Evolutionary conservation across 345 rosid species (phyloP).

Genomic region (Mangifera indica): DNA sequence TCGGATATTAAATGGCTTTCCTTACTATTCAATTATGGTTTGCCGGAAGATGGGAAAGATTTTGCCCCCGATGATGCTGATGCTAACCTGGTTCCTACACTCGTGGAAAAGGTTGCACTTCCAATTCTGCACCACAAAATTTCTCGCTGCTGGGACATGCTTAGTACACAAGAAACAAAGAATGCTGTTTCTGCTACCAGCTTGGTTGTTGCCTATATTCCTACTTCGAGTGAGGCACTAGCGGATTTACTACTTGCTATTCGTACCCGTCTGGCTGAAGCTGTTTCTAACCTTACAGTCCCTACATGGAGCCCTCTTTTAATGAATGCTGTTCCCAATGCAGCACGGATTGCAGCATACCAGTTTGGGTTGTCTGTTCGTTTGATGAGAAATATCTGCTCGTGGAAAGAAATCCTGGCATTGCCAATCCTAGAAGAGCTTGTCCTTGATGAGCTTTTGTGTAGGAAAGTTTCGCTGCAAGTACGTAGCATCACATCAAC

Average conservation of each 20-base stretch:
- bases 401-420: slow-evolving; percentile 88
- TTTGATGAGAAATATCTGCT: slow-evolving; percentile 80
- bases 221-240: slow-evolving; percentile 71
- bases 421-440: slow-evolving; percentile 77
- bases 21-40: slow-evolving; percentile 75
- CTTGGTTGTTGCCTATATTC: slow-evolving; percentile 70
- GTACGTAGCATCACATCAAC: slow-evolving; percentile 68
- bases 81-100: slow-evolving; percentile 77
- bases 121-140: slow-evolving; percentile 86
- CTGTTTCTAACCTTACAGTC: slow-evolving; percentile 57
- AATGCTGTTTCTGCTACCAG: slow-evolving; percentile 85
- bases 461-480: slow-evolving; percentile 80
- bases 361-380: slow-evolving; percentile 85
- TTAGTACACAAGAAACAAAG: slow-evolving; percentile 70
- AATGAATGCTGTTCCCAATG: slow-evolving; percentile 81
- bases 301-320: slow-evolving; percentile 87
- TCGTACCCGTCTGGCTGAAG: slow-evolving; percentile 73
- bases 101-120: slow-evolving; percentile 86
- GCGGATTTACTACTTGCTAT: slow-evolving; percentile 58
- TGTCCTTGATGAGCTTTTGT: slow-evolving; percentile 78
- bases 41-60: slow-evolving; percentile 66
- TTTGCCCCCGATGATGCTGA: slow-evolving; percentile 71
- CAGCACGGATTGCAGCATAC: slow-evolving; percentile 79
- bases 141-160: slow-evolving; percentile 83
- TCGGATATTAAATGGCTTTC: slow-evolving; percentile 88